phyloP scores from a whole-genome alignment of 1,139 yeast species.

The Lodderomyces orthopsilosis region DNA sequence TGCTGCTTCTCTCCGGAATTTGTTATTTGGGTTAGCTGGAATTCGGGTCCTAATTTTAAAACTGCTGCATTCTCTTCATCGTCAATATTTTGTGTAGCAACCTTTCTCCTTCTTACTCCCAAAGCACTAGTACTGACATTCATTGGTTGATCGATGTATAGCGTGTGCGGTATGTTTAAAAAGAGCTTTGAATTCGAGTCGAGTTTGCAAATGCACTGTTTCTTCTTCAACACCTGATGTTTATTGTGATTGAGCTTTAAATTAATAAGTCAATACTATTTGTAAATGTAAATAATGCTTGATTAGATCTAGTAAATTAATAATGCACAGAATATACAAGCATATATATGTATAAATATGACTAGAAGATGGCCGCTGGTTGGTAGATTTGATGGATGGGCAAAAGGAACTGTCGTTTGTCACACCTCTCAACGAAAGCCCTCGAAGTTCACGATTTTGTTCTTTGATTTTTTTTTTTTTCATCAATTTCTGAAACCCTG shows the following conservation, averaged over 20 bases:
- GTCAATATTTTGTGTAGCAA: constrained; percentile 59
- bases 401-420: not conserved
- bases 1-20: constrained; percentile 78
- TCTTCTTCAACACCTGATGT: not conserved
- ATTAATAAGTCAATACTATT: constrained; percentile 4
- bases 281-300: not conserved
- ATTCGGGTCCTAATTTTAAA: constrained; percentile 88
- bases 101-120: constrained; percentile 73
- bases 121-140: constrained; percentile 87
- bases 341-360: not conserved
- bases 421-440: not conserved
- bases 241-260: constrained; percentile 1
- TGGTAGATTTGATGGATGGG: not conserved
- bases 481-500: not conserved
- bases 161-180: no score
- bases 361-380: not conserved
- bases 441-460: not conserved
- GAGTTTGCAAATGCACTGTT: no score
- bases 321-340: not conserved
- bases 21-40: constrained; percentile 74
- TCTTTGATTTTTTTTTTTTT: not conserved
- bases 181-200: no score
- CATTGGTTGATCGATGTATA: constrained; percentile 38
- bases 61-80: constrained; percentile 89
- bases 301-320: not conserved